These are phyloP conservation scores for Tympanopsis confertula DNA, from an alignment of 2,329 filamentous ascomycete genomes.

Conservation along the genomic window DNA sequence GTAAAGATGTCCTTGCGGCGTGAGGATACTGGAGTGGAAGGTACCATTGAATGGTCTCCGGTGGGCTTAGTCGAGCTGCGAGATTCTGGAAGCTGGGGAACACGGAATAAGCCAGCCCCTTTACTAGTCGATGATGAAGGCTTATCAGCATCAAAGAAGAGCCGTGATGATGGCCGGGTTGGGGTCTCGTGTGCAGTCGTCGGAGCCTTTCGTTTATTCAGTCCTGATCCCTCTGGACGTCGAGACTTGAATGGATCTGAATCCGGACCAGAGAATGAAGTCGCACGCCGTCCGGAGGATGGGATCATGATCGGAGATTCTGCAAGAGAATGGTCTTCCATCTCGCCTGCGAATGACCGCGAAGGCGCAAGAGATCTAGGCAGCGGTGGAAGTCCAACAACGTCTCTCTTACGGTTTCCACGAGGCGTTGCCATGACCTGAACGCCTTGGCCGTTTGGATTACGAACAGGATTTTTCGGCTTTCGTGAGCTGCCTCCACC, in stretches of 20 bases:
- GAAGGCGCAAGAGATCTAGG: not conserved
- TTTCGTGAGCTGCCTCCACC: conserved; percentile 9
- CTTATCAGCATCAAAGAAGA: not conserved
- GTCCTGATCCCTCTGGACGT: not conserved
- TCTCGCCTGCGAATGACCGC: not conserved
- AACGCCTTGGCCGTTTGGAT: conserved; percentile 11
- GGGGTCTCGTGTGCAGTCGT: too few relatives aligned
- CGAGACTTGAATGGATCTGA: not conserved
- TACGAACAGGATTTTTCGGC: conserved; percentile 19
- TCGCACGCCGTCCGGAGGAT: not conserved
- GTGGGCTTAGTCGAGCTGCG: too few relatives aligned
- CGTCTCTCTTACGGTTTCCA: conserved; percentile 6
- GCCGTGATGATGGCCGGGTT: not conserved
- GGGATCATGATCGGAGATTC: not conserved
- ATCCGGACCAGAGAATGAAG: not conserved
- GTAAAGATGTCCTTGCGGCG: too few relatives aligned
- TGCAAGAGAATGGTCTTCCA: not conserved
- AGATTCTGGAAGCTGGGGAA: not conserved
- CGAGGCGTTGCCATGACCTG: conserved; percentile 35
- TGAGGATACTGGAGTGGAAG: too few relatives aligned
- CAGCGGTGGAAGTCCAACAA: conserved; percentile 1
- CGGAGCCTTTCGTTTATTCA: not conserved
- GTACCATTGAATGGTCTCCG: too few relatives aligned
- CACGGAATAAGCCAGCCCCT: not conserved
- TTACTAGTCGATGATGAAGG: not conserved